Conservation (phyloP, 192 early-diverging fungal species). For the Rhizophagus sp. region DNA sequence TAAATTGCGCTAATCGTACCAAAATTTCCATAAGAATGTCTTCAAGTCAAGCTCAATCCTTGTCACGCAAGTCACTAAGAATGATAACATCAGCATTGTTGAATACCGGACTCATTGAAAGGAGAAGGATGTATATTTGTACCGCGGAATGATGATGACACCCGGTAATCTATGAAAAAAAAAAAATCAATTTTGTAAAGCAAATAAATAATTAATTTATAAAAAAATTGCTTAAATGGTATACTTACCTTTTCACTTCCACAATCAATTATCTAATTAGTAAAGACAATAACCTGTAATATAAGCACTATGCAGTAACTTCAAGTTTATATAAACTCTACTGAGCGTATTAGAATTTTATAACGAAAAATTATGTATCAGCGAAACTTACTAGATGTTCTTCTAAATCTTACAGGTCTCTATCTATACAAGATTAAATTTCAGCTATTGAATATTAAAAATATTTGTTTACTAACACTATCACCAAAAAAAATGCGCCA, state of each 20-base stretch:
- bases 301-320: conserved; percentile 60
- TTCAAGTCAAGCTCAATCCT: conserved; percentile 37
- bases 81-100: conserved; percentile 46
- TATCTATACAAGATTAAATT: conserved; percentile 56
- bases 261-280: conserved; percentile 73
- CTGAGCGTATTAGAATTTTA: conserved; percentile 29
- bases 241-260: conserved; percentile 49
- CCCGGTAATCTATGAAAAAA: conserved; percentile 38
- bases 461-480: conserved; percentile 19
- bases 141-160: conserved; percentile 48
- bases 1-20: not conserved
- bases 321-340: conserved; percentile 41
- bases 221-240: not conserved
- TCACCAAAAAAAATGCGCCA: conserved; percentile 55
- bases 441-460: conserved; percentile 40
- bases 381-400: conserved; percentile 50
- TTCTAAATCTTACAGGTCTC: conserved; percentile 54
- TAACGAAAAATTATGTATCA: not conserved
- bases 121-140: conserved; percentile 49
- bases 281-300: conserved; percentile 74
- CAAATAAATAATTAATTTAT: not conserved
- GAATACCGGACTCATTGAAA: conserved; percentile 48
- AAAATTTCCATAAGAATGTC: conserved; percentile 31
- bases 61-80: conserved; percentile 41
- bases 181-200: not conserved